Evolutionary conservation across 176 grass and related monocot genomes (phyloP).

Genomic region (Phragmites australis): DNA sequence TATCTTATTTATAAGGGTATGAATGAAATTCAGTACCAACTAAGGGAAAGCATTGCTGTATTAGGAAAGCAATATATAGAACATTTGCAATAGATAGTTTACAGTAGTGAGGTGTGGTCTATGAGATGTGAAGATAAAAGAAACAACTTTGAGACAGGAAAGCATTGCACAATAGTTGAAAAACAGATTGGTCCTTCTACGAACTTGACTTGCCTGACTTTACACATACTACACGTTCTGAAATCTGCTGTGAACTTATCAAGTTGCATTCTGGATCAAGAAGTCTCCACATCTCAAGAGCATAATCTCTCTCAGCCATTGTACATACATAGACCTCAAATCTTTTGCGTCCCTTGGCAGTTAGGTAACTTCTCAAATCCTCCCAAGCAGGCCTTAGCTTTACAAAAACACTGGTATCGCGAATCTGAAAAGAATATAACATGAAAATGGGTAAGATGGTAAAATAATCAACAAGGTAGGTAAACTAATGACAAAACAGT

Average conservation of each 20-base stretch:
- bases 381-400: conserved; percentile 97
- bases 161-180: conserved; percentile 24
- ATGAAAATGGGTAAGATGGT: conserved; percentile 3
- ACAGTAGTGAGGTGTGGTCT: background rate
- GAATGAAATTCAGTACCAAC: conserved; percentile 3
- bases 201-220: conserved; percentile 72
- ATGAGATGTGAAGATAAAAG: conserved; percentile 5
- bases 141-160: conserved; percentile 7
- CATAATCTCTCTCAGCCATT: conserved; percentile 97
- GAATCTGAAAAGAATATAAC: conserved; percentile 53
- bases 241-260: conserved; percentile 67
- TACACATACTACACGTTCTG: conserved; percentile 79
- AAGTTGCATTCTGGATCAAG: conserved; percentile 86
- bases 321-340: conserved; percentile 99
- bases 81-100: background rate
- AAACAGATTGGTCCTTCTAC: background rate
- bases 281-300: conserved; percentile 98
- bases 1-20: background rate
- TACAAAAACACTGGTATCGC: conserved; percentile 98
- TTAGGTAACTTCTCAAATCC: conserved; percentile 97
- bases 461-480: conserved; percentile 23
- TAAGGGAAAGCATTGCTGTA: background rate
- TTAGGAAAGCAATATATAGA: background rate
- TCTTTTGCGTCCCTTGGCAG: conserved; percentile 83
- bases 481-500: conserved; percentile 15